Evolutionary conservation across 2,329 filamentous ascomycete species (phyloP).

Genomic region (Pyrenophora seminiperda): DNA sequence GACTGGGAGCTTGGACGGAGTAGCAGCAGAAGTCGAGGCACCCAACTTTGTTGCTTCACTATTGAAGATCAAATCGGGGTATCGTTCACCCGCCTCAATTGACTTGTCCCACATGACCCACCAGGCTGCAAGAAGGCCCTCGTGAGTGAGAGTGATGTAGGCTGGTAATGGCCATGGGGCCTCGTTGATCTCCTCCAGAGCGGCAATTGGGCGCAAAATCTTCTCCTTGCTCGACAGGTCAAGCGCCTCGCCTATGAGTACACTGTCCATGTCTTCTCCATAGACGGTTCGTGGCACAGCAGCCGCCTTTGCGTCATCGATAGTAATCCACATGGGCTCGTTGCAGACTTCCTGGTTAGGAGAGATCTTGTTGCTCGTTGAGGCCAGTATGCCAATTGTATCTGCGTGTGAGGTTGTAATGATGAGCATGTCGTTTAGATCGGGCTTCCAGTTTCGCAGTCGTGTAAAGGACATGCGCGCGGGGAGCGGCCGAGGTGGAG

Average conservation of each 20-base stretch:
- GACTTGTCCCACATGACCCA: conserved; percentile 92
- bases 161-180: conserved; percentile 82
- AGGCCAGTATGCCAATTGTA: conserved; percentile 78
- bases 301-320: conserved; percentile 74
- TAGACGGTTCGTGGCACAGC: conserved; percentile 57
- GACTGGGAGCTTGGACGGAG: conserved; percentile 14
- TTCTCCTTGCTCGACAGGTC: conserved; percentile 85
- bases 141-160: conserved; percentile 83
- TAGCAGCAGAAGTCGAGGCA: conserved; percentile 35
- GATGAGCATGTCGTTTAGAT: conserved; percentile 79
- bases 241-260: conserved; percentile 76
- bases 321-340: conserved; percentile 76
- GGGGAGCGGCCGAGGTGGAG: conserved; percentile 62
- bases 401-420: conserved; percentile 79
- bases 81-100: conserved; percentile 73
- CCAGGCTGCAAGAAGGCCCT: conserved; percentile 84
- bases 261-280: conserved; percentile 65
- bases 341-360: conserved; percentile 65
- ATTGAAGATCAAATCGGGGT: conserved; percentile 68
- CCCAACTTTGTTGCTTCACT: conserved; percentile 22
- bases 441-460: conserved; percentile 78
- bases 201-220: conserved; percentile 76
- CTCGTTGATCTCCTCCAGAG: conserved; percentile 76
- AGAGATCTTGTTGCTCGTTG: conserved; percentile 71
- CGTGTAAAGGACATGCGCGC: conserved; percentile 80